Evolutionary conservation across 1,139 yeast genomes (phyloP), one percentile per base, ranked within the genome.

Genomic region (Suhomyces guaymorum): DNA sequence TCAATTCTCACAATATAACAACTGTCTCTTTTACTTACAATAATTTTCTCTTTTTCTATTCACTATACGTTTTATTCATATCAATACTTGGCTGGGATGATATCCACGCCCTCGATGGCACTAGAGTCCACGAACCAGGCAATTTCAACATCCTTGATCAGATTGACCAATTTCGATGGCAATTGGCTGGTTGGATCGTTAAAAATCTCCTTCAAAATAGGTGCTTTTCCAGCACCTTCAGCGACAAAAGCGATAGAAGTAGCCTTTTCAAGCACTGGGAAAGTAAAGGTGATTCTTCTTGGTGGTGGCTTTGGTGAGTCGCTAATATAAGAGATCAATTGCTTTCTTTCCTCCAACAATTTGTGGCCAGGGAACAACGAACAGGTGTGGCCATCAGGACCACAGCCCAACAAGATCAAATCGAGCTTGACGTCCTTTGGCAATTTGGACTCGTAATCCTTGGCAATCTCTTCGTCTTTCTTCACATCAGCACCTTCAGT

Each of bases 171-270:
- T 41, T 80, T 82, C 36, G 88, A 74, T 13, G 97, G 97, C 48
- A 89, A 71, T 41, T 58, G 37, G 24, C 66, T 55, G 15, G 63
- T 50, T 13, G 67, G 53, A 46, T 82, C 76, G 38, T 71, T 70
- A 59, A 90, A 87, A 34, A 89, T 81, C 44, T 82, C 73, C 52
- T 76, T 75, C 59, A 90, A 67, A 28, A 84, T 72, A 0, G 78
- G 71, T n/a, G 88, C 86, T 62, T 89, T 89, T 24, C 86, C 84
- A 12, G 82, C 82, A 39, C 97, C 96, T 57, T 87, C 92, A 12
- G 96, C 96, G 31, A 88, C 92, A 63, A 88, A 89, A 1, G 88
- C 83, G 49, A 89, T 76, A 30, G 75, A 57, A 13, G 63, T 55
- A 13, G 84, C 82, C 19, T 59, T 63, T 41, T 66, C 70, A 50